A percentile compares a stretch with the other conserved stretches of the same genome.
Evolutionary conservation across 108 stramenopile genomes (phyloP).

Genomic region (Conticribra guillardii): DNA sequence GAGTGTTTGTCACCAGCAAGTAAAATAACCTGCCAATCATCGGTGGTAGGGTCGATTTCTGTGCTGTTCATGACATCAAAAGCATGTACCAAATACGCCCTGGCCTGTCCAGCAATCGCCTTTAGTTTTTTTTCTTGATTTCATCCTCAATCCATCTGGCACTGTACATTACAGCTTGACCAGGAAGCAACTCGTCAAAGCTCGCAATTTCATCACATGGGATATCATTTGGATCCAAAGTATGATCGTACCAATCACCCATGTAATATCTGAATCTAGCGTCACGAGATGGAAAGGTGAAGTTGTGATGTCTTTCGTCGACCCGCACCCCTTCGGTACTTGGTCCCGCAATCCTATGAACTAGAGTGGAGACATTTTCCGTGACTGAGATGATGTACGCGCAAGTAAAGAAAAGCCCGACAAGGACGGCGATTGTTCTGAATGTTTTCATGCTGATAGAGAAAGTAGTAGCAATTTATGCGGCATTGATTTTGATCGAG

Average conservation of each 20-base stretch:
- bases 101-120: background rate
- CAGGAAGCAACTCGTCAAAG: background rate
- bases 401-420: too few relatives aligned
- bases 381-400: too few relatives aligned
- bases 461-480: too few relatives aligned
- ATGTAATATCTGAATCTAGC: slow-evolving; percentile 16
- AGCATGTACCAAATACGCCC: too few relatives aligned
- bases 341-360: too few relatives aligned
- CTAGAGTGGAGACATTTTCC: too few relatives aligned
- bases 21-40: background rate
- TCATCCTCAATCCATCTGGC: background rate
- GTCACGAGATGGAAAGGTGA: slow-evolving; percentile 15
- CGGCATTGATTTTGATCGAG: too few relatives aligned
- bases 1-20: background rate
- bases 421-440: too few relatives aligned
- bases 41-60: too few relatives aligned
- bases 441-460: too few relatives aligned
- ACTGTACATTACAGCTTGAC: background rate
- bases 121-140: background rate
- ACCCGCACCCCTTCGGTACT: too few relatives aligned
- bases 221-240: slow-evolving; percentile 1
- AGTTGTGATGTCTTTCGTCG: background rate
- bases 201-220: background rate
- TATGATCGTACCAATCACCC: slow-evolving; percentile 17
- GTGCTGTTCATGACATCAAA: too few relatives aligned